Evolutionary conservation across 495 filamentous ascomycete genomes (phyloP).

Genomic region (Penicillium roqueforti): DNA sequence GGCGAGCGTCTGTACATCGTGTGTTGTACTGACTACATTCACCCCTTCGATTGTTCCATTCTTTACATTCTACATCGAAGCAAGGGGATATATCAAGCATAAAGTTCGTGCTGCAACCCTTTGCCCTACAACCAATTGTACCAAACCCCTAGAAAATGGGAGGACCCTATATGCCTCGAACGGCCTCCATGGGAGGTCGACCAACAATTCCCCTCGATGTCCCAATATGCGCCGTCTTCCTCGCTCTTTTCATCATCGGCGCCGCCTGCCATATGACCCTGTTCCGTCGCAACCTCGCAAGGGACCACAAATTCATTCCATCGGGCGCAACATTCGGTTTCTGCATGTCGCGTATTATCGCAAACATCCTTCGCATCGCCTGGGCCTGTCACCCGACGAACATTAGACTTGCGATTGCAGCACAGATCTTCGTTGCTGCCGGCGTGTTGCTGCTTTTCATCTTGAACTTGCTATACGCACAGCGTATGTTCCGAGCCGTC

Average conservation of each 20-base stretch:
- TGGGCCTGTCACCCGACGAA: slow-evolving; percentile 41
- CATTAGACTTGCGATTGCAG: slow-evolving; percentile 60
- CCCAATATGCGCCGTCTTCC: slow-evolving; percentile 60
- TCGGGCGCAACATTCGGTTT: slow-evolving; percentile 71
- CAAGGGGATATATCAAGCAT: background rate
- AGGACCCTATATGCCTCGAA: slow-evolving; percentile 38
- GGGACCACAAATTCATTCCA: slow-evolving; percentile 66
- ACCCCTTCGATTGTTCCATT: background rate
- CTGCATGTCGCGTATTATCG: slow-evolving; percentile 65
- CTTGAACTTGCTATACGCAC: slow-evolving; percentile 73
- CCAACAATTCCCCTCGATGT: slow-evolving; percentile 57
- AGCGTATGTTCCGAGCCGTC: slow-evolving; percentile 69
- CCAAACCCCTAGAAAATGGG: slow-evolving; percentile 12
- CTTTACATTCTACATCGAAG: background rate
- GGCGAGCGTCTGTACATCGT: background rate
- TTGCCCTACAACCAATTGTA: background rate
- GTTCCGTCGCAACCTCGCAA: slow-evolving; percentile 53
- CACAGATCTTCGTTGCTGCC: slow-evolving; percentile 69
- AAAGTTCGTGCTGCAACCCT: background rate
- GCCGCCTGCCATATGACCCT: slow-evolving; percentile 63
- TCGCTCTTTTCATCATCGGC: slow-evolving; percentile 57
- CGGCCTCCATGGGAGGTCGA: slow-evolving; percentile 54
- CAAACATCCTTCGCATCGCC: slow-evolving; percentile 60
- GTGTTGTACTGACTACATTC: background rate
- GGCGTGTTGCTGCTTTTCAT: slow-evolving; percentile 78